phyloP scores from a whole-genome alignment of 805 yeast species.

The fission yeast (Schizosaccharomyces pombe) region DNA sequence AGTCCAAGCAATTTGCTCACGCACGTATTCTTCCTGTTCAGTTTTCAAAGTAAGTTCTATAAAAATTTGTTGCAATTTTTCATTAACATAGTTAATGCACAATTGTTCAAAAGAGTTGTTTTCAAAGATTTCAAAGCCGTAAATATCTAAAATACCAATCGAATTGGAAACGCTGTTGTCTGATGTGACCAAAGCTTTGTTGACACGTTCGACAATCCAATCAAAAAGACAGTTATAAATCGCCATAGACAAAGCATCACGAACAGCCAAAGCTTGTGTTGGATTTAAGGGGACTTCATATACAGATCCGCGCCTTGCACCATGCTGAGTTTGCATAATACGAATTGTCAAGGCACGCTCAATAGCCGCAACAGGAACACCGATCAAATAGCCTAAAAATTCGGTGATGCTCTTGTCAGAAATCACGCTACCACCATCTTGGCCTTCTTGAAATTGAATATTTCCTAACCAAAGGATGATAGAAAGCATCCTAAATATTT shows the following conservation, averaged over 20 bases:
- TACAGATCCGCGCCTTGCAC: conserved; percentile 72
- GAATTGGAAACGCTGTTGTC: conserved; percentile 27
- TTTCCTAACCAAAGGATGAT: conserved; percentile 89
- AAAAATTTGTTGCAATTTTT: conserved; percentile 87
- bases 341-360: conserved; percentile 51
- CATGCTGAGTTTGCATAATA: conserved; percentile 73
- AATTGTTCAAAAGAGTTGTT: conserved; percentile 89
- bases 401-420: conserved; percentile 78
- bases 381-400: conserved; percentile 75
- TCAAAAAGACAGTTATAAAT: conserved; percentile 79
- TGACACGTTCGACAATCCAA: conserved; percentile 87
- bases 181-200: conserved; percentile 42
- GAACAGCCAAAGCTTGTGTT: conserved; percentile 75
- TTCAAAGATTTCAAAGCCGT: conserved; percentile 92
- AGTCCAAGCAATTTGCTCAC: conserved; percentile 90
- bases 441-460: conserved; percentile 62
- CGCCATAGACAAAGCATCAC: conserved; percentile 89
- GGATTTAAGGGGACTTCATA: conserved; percentile 82
- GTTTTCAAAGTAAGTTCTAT: conserved; percentile 87
- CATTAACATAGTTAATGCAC: conserved; percentile 82
- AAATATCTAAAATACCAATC: conserved; percentile 87
- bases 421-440: conserved; percentile 60
- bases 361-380: conserved; percentile 47
- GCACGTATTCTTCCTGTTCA: conserved; percentile 91
- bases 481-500: conserved; percentile 64